These are phyloP conservation scores for Suillus brevipes DNA, from an alignment of 768 basidiomycete genomes.

Conservation along the genomic window DNA sequence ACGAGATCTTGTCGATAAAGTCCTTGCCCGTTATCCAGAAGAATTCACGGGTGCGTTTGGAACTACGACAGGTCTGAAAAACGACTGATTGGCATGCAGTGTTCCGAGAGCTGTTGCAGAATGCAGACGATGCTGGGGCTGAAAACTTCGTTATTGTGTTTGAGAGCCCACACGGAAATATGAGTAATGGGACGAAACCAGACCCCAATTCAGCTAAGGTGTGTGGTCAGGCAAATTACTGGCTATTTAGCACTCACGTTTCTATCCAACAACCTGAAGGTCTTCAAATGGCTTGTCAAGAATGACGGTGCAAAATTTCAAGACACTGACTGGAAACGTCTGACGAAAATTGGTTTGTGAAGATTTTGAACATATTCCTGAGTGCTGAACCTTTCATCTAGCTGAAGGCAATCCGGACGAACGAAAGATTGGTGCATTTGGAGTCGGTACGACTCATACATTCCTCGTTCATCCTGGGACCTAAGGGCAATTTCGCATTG, in stretches of 20 bases:
- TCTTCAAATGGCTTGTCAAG: constrained; percentile 40
- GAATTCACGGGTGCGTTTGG: constrained; percentile 15
- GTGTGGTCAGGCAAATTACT: not conserved
- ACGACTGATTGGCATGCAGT: constrained; percentile 27
- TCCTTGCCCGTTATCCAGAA: constrained; percentile 18
- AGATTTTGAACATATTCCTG: not conserved
- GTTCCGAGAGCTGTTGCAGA: constrained; percentile 55
- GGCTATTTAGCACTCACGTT: not conserved
- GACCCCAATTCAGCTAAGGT: not conserved
- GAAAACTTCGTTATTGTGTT: constrained; percentile 37
- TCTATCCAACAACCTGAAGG: constrained; percentile 23
- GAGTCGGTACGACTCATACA: constrained; percentile 25
- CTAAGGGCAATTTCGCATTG: not conserved
- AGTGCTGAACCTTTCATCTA: constrained; percentile 11
- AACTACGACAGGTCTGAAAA: not conserved
- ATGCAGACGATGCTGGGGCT: constrained; percentile 52
- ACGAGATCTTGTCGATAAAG: constrained; percentile 17
- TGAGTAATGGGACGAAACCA: not conserved
- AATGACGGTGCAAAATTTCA: constrained; percentile 52
- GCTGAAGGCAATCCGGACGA: constrained; percentile 57
- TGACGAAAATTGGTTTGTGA: constrained; percentile 43
- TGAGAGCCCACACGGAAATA: constrained; percentile 20
- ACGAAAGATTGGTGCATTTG: constrained; percentile 51
- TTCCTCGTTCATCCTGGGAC: not conserved
- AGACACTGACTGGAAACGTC: constrained; percentile 45